These are phyloP conservation scores for Hemileccinum rubropunctum DNA, from an alignment of 768 basidiomycete genomes.

Conservation along the genomic window DNA sequence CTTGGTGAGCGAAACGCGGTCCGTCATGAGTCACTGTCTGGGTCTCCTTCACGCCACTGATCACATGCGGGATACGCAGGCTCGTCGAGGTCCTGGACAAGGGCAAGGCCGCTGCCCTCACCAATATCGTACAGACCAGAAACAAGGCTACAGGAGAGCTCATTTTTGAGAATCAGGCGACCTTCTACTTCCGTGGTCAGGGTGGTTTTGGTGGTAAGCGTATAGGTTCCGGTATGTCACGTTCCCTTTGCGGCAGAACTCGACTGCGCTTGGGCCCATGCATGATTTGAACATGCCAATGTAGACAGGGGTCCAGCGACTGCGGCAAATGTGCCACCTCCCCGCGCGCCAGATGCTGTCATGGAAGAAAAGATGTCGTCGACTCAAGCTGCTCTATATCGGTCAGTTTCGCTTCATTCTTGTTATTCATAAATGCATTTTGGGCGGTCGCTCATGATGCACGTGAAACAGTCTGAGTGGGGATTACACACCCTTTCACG, in stretches of 20 bases:
- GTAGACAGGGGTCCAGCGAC: slow-evolving; percentile 88
- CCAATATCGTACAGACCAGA: slow-evolving; percentile 71
- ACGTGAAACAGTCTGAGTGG: slow-evolving; percentile 67
- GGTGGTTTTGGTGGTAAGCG: slow-evolving; percentile 98
- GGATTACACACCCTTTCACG: slow-evolving; percentile 89
- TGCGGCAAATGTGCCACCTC: slow-evolving; percentile 76
- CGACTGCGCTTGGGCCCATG: neutral
- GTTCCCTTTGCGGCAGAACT: slow-evolving; percentile 3
- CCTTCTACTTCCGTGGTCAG: slow-evolving; percentile 87
- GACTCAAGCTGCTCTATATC: slow-evolving; percentile 88
- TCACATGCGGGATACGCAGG: slow-evolving; percentile 33
- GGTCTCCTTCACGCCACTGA: slow-evolving; percentile 10
- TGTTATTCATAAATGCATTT: neutral
- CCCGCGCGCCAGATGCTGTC: slow-evolving; percentile 80
- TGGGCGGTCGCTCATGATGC: neutral
- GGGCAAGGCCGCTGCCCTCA: slow-evolving; percentile 92
- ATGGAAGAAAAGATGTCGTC: slow-evolving; percentile 83
- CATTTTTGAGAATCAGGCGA: slow-evolving; percentile 91
- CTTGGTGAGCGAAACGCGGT: slow-evolving; percentile 73
- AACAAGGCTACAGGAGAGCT: slow-evolving; percentile 76
- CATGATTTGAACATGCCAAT: neutral
- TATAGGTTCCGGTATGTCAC: slow-evolving; percentile 61
- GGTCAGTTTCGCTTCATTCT: slow-evolving; percentile 43
- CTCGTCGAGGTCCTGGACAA: slow-evolving; percentile 82
- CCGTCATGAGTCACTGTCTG: slow-evolving; percentile 20